Evolutionary conservation across 2,329 filamentous ascomycete species (phyloP).

Genomic region (Colletotrichum cuscutae): DNA sequence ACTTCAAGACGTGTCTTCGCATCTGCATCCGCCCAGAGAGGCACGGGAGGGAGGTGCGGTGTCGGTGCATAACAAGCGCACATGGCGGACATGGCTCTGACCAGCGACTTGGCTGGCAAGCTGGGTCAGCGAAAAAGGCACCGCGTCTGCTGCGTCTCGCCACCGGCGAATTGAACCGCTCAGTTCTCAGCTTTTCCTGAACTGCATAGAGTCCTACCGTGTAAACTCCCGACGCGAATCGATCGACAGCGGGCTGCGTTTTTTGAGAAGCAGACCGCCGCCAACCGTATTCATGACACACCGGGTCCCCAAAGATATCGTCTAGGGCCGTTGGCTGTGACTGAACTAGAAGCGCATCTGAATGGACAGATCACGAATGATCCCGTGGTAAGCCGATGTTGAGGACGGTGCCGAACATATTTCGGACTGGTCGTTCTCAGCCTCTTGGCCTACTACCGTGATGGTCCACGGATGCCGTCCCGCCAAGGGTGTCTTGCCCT

Average conservation of each 20-base stretch:
- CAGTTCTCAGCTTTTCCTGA: not conserved
- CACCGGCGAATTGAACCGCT: not conserved
- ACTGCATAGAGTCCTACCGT: too few relatives aligned
- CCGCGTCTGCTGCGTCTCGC: constrained; percentile 2
- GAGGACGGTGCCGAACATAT: not conserved
- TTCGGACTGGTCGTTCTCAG: not conserved
- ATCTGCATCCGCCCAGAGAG: not conserved
- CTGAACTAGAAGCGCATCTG: not conserved
- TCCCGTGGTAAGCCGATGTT: not conserved
- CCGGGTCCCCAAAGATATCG: too few relatives aligned
- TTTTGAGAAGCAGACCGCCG: not conserved
- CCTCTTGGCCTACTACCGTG: not conserved
- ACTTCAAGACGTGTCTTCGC: not conserved
- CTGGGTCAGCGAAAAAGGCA: not conserved
- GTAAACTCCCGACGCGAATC: not conserved
- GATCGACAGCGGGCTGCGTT: constrained; percentile 12
- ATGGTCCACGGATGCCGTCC: constrained; percentile 14
- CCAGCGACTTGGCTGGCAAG: not conserved
- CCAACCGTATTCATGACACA: not conserved
- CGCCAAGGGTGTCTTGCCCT: constrained; percentile 11
- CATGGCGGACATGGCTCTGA: not conserved
- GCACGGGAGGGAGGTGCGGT: not conserved
- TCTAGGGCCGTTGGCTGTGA: not conserved
- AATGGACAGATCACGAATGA: not conserved
- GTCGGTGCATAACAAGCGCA: not conserved